Base-by-base conservation (phyloP, 345 rosid species). In the Populus euphratica region DNA sequence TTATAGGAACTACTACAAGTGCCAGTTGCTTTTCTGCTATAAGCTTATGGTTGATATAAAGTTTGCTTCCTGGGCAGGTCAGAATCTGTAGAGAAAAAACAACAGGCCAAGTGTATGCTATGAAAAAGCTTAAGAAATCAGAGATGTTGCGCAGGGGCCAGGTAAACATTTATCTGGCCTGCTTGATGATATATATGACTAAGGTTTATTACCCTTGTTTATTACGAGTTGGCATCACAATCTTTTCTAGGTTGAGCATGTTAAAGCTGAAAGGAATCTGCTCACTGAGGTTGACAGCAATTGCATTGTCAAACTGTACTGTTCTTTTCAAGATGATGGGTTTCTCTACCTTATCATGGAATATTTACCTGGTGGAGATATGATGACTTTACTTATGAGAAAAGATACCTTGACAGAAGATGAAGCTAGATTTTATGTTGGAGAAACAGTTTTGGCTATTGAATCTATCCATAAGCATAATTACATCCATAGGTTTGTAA, bases 71-170 rank as follows among this genome's bases (percentile, higher is more conserved):
- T 76, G 77, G 49, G 79, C 86, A 95, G 99, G 99, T 96, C 79
- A 93, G 98, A 85, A 79, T 93, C 71, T 93, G 97, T 76, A 90
- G 82, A 85, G 98, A 96, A 87, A 93, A 89, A 86, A 86, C 92
- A 36, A 90, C 98, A 23, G 93, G 92, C 66, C 90, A 92, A 71
- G 98, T 96, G 73, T 94, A 93, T 79, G 99, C 98, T 21, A 96
- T 96, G 99, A 96, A 96, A 85, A 92, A 90, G 77, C 96, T 92
- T 63, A 92, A 88, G 81, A 92, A 92, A 81, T 88, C 96, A 1
- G 99, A 94, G 91, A 94, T 94, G 98, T 95, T 94, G 86, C 97
- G 97, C 17, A 90, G 99, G 86, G 99, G 99, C 85, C 99, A 94
- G 91, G 98, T 91, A 81, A 69, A 29, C 44, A 66, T 84, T 76